Base-by-base conservation (phyloP, 108 stramenopile species). In the Pelagomonas calceolata region DNA sequence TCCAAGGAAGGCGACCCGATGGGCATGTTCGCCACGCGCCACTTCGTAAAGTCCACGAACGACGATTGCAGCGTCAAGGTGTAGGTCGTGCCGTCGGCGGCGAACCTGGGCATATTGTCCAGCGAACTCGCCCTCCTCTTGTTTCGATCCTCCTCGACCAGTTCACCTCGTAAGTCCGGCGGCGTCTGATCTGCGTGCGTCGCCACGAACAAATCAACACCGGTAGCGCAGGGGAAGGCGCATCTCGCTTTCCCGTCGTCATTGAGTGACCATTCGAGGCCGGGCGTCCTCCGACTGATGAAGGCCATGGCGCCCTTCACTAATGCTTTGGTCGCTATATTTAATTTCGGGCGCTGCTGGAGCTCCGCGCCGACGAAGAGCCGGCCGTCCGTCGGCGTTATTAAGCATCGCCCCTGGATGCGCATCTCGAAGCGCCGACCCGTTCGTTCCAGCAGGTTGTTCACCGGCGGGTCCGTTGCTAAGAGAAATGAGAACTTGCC, bases 391-490 rank as follows among this genome's bases (percentile, higher is more conserved):
- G 76, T 69, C 10, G 78, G 78, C 68, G 69, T 21, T 32, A 34
- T 36, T 73, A 77, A 77, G 67, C 76, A 73, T 36, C 36, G 72
- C 34, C 78, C 78, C 74, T 78, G 78, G 32, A 77, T 74, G 72
- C 77, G 78, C 73, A 78, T 74, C 68, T 78, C 78, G 68, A 78
- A 78, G 32, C 35, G 31, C n/a, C 78, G 76, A 32, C 72, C 68
- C 36, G 68, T 75, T 35, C 78, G 76, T 21, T 68, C 73, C 34
- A 78, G 73, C 32, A 70, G 74, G 21, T 68, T 30, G 37, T 30
- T 69, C 72, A 68, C 73, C 72, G 71, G 43, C 26, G 77, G 78
- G 60, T 78, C 72, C 71, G 76, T 72, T 30, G 36, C 43, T 44
- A 78, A 39, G 67, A 78, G 68, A 36, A 78, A 78, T 32, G 77